Evolutionary conservation across 768 basidiomycete genomes (phyloP), one percentile per base, ranked within the genome.

Genomic region (Boletus speciosus): DNA sequence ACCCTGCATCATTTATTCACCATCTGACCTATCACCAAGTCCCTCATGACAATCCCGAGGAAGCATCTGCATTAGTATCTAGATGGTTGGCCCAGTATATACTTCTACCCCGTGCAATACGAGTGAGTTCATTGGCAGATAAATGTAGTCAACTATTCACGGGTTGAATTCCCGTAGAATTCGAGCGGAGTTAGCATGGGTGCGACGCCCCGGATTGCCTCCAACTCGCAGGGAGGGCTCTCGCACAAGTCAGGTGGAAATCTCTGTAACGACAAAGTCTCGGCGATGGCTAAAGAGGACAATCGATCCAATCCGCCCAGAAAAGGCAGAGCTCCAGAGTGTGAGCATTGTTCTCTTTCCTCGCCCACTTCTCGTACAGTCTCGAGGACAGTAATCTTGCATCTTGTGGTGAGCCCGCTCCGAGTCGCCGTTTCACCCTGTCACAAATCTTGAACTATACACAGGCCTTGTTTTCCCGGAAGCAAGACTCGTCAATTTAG

Each of bases 11-110:
- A 47, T 58, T 48, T 51, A 19, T 31, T 45, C 27, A 31, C 57
- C 63, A 47, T 68, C 59, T 58, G 53, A 62, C 27, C 41, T 43
- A 62, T 52, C 42, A 56, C 66, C 66, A 85, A 75, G 84, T 86
- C 55, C 84, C 85, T 31, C 78, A 81, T 74, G 85, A 86, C 65
- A 86, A 84, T 62, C 86, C 88, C 4, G 77, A 73, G 56, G 84
- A 87, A 65, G 74, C 83, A 10, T 69, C 83, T 42, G 73, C 76
- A 42, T 82, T 90, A 81, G 73, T 90, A 31, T 80, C 80, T 27
- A 74, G 80, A 35, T 90, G 86, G 88, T 67, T 90, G 31, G 75
- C 73, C 25, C 66, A 71, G 6, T 32, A 10, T 32, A 15, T 56
- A 0, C n/a, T 50, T 32, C 31, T 12, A 21, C 27, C 5, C 16